These are phyloP conservation scores for Aaosphaeria arxii DNA, from an alignment of 2,329 filamentous ascomycete genomes.

Conservation along the genomic window DNA sequence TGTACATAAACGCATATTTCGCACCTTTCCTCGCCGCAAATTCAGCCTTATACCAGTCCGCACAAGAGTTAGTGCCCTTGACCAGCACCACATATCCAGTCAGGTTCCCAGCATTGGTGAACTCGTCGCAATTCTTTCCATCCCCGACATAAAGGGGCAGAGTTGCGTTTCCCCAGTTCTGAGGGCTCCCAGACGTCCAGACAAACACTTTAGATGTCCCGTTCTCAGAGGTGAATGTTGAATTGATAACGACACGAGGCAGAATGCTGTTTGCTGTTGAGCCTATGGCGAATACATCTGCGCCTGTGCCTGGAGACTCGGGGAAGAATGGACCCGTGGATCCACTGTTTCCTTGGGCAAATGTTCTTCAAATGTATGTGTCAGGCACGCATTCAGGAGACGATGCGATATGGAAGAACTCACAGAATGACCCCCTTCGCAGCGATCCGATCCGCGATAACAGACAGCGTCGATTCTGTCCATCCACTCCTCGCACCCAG, in stretches of 20 bases:
- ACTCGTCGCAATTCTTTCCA: slow-evolving; percentile 40
- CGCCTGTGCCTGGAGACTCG: slow-evolving; percentile 41
- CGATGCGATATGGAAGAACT: not conserved
- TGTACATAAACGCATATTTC: slow-evolving; percentile 59
- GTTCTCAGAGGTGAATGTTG: slow-evolving; percentile 25
- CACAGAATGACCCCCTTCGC: slow-evolving; percentile 13
- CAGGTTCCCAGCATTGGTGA: slow-evolving; percentile 27
- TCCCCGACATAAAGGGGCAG: slow-evolving; percentile 37
- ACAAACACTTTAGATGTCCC: slow-evolving; percentile 25
- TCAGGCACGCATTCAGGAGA: not conserved
- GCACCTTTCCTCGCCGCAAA: slow-evolving; percentile 56
- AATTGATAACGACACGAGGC: slow-evolving; percentile 33
- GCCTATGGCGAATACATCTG: slow-evolving; percentile 45
- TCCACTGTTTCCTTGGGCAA: slow-evolving; percentile 54
- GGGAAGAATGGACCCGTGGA: slow-evolving; percentile 48
- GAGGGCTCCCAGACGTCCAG: slow-evolving; percentile 32
- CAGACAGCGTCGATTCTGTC: slow-evolving; percentile 37
- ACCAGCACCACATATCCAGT: slow-evolving; percentile 58
- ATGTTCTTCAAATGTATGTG: slow-evolving; percentile 49
- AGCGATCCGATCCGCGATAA: slow-evolving; percentile 42
- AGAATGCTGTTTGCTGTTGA: slow-evolving; percentile 40
- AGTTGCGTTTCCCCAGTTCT: slow-evolving; percentile 11
- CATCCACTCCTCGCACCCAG: slow-evolving; percentile 34
- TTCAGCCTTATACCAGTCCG: slow-evolving; percentile 53
- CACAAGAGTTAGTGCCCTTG: slow-evolving; percentile 54